These are phyloP conservation scores for Physcomitrium patens DNA, from an alignment of 225 moss, liverwort and hornwort species.

Conservation along the genomic window DNA sequence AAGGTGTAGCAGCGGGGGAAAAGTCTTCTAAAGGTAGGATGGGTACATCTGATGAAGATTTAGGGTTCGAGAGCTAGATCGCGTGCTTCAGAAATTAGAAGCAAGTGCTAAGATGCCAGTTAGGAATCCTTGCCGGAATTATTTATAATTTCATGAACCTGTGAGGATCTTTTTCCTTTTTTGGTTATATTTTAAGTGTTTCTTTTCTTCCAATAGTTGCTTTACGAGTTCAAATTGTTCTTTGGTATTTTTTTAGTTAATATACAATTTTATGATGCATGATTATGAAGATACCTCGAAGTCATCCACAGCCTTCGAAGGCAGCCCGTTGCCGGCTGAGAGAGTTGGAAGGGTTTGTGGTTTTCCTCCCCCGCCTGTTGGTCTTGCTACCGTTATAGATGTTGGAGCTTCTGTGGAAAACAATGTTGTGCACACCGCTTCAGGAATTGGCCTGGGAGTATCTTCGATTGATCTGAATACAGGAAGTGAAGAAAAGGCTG, in stretches of 20 bases:
- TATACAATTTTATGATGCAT: conserved; percentile 25
- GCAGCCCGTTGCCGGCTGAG: conserved; percentile 35
- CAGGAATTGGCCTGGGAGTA: conserved; percentile 41
- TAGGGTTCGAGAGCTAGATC: conserved; percentile 47
- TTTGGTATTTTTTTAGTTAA: not conserved
- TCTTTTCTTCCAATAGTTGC: conserved; percentile 28
- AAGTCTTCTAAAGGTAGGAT: conserved; percentile 59
- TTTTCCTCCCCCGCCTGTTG: conserved; percentile 46
- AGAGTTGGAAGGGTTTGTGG: conserved; percentile 45
- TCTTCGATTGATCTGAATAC: conserved; percentile 32
- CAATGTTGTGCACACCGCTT: conserved; percentile 50
- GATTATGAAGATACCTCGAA: conserved; percentile 38
- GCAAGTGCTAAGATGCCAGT: conserved; percentile 48
- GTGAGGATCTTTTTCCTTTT: conserved; percentile 49
- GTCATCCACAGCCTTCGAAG: conserved; percentile 25
- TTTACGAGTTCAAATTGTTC: conserved; percentile 13
- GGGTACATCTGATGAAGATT: conserved; percentile 43
- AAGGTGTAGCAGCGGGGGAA: conserved; percentile 58
- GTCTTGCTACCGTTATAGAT: conserved; percentile 55
- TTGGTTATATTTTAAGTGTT: conserved; percentile 56
- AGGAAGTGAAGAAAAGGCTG: conserved; percentile 32
- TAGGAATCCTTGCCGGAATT: conserved; percentile 53
- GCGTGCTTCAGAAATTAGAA: conserved; percentile 44
- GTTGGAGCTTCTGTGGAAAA: conserved; percentile 44
- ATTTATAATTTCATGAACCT: conserved; percentile 43